These are phyloP conservation scores for Pholiota adiposa DNA, from an alignment of 1,284 basidiomycete species.

Conservation along the genomic window DNA sequence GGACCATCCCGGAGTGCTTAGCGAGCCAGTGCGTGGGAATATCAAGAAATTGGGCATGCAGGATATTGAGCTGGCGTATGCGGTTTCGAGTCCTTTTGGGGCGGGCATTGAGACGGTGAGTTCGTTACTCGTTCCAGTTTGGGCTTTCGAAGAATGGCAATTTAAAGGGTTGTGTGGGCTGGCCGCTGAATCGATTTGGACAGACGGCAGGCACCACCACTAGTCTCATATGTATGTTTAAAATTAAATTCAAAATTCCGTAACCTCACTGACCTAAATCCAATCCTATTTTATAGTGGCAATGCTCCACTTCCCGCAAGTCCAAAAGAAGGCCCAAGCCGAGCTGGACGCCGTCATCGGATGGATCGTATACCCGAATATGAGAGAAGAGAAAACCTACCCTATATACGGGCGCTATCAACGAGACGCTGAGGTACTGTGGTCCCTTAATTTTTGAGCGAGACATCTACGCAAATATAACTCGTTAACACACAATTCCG, in stretches of 20 bases:
- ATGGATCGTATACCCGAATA: constrained; percentile 44
- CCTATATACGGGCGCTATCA: constrained; percentile 31
- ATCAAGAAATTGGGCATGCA: constrained; percentile 45
- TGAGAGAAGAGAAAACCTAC: constrained; percentile 28
- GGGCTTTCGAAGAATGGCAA: background rate
- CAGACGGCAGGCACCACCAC: constrained; percentile 46
- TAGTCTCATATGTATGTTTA: constrained; percentile 43
- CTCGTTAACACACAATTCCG: background rate
- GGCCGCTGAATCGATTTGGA: no score
- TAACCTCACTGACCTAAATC: background rate
- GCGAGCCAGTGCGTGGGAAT: constrained; percentile 44
- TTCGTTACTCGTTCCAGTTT: background rate
- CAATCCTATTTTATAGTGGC: constrained; percentile 27
- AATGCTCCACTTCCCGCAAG: constrained; percentile 48
- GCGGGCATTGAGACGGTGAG: constrained; percentile 27
- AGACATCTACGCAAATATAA: background rate
- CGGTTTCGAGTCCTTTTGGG: constrained; percentile 50
- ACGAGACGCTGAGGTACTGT: constrained; percentile 37
- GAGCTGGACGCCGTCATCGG: constrained; percentile 49
- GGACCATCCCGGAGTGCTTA: constrained; percentile 47
- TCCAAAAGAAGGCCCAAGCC: constrained; percentile 44
- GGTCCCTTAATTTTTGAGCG: background rate
- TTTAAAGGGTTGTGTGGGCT: no score
- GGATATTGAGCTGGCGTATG: constrained; percentile 51
- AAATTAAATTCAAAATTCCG: background rate